Evolutionary conservation across 768 basidiomycete species (phyloP), one percentile per base, ranked within the genome.

Genomic region (Pulveroboletus frians): DNA sequence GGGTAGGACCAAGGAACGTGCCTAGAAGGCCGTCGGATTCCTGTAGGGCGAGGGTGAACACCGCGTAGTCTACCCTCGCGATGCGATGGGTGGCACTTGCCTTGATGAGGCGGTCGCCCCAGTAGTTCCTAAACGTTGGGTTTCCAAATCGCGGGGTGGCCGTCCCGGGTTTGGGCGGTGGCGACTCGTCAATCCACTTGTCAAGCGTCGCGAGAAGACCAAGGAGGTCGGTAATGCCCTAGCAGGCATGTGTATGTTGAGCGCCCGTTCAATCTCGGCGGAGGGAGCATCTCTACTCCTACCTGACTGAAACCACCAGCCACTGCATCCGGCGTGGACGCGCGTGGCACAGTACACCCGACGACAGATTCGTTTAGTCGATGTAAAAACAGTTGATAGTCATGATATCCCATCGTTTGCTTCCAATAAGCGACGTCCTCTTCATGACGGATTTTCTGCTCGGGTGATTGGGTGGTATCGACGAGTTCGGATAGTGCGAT

Each of bases 91-190:
- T 39, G 37, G 10, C 11, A 49, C 66, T 49, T 40, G 90, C 92
- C 76, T 89, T 78, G 69, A 88, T 81, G 27, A 96, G 73, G 30
- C 84, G 77, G 46, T 75, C 71, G 1, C 88, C 86, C 87, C 92
- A 98, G 14, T 63, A 65, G 8, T 78, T 78, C 46, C 93, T 75
- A 60, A 97, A 98, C 0, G 90, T 85, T 15, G 93, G 78, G 67
- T 97, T 96, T 1, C 95, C 95, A 63, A 88, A 99, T 9, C 92
- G 77, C 57, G 96, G 94, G 5, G 86, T 46, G 9, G 57, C 37
- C n/a, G 47, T 35, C 9, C 60, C 62, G 79, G 8, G 84, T 79
- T 34, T 77, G 63, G 6, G 74, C 0, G 85, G 81, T 2, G 93
- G 93, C 9, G 93, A 86, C 23, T 85, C 82, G 32, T 87, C 81